Conservation (phyloP, 345 rosid genomes). For the Eucalyptus caleyi region DNA sequence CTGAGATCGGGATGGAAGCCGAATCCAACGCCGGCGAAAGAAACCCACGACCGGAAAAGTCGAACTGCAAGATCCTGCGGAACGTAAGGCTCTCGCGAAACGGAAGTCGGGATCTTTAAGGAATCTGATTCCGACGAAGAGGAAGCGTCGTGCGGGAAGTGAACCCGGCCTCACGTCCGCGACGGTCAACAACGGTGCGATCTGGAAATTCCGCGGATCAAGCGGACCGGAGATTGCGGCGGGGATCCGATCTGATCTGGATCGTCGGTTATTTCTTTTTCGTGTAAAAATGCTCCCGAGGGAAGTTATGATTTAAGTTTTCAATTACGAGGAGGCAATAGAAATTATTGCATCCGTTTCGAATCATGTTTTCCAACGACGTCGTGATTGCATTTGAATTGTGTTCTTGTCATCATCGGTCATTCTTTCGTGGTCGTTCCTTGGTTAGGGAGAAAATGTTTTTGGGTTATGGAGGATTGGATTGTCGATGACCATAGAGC, state of each 20-base stretch:
- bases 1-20: background rate
- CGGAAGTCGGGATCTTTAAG: background rate
- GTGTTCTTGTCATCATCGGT: background rate
- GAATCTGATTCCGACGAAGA: background rate
- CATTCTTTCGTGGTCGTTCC: background rate
- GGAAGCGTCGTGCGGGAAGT: background rate
- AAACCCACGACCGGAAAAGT: background rate
- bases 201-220: background rate
- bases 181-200: background rate
- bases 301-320: background rate
- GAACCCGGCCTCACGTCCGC: background rate
- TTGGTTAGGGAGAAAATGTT: background rate
- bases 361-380: background rate
- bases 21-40: background rate
- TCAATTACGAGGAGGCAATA: background rate
- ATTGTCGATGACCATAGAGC: background rate
- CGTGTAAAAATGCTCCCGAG: background rate
- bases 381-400: background rate
- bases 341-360: background rate
- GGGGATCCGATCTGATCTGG: background rate
- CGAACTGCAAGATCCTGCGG: background rate
- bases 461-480: background rate
- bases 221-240: background rate
- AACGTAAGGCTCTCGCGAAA: background rate
- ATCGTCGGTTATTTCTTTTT: background rate